Conservation (phyloP, 2,329 filamentous ascomycete species). For the Ophiostoma ulmi region DNA sequence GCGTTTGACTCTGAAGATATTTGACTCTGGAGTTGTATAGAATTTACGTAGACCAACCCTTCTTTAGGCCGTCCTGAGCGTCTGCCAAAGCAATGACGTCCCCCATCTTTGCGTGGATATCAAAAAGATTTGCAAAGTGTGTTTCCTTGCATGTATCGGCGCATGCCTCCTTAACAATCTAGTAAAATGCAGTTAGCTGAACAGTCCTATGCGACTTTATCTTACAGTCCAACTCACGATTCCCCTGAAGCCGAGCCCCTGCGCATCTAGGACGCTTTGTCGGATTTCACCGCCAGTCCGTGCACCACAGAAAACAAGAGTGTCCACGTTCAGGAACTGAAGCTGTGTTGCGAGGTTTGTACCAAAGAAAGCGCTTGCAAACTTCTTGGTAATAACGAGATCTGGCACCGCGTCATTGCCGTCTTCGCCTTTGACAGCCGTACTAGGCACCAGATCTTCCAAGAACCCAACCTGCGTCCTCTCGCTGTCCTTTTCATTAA, state of each 20-base stretch:
- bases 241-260: slow-evolving; percentile 42
- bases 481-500: slow-evolving; percentile 10
- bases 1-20: too few relatives aligned
- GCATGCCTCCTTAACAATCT: slow-evolving; percentile 18
- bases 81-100: slow-evolving; percentile 15
- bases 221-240: slow-evolving; percentile 36
- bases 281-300: slow-evolving; percentile 45
- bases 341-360: slow-evolving; percentile 41
- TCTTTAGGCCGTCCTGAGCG: slow-evolving; percentile 7
- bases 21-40: too few relatives aligned
- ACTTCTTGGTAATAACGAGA: slow-evolving; percentile 40
- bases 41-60: slow-evolving; percentile 9
- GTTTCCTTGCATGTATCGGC: slow-evolving; percentile 22
- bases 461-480: slow-evolving; percentile 39
- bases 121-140: slow-evolving; percentile 21
- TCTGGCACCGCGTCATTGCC: slow-evolving; percentile 29
- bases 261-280: slow-evolving; percentile 41
- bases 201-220: not conserved
- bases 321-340: slow-evolving; percentile 37
- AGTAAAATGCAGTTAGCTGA: not conserved
- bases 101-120: slow-evolving; percentile 20
- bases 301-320: slow-evolving; percentile 45
- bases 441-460: slow-evolving; percentile 31
- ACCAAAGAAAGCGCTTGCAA: slow-evolving; percentile 44
- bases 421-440: slow-evolving; percentile 31